Base-by-base conservation (phyloP, 352 stramenopile genomes). In the Globisporangium polare region DNA sequence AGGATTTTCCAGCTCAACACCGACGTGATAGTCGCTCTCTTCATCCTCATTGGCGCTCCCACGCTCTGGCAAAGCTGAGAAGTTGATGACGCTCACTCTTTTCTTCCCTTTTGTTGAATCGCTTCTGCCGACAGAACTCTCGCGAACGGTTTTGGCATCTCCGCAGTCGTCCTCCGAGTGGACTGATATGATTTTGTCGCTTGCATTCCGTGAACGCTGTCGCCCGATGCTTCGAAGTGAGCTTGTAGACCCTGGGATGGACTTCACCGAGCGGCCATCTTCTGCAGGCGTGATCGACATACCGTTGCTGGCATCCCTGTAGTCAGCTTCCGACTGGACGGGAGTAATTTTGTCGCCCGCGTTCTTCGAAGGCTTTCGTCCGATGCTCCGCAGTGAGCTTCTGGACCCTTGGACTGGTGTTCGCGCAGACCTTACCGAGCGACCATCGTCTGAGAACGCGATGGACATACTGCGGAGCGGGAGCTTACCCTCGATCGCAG, bases 401-500 rank as follows among this genome's bases (percentile, higher is more conserved):
- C 24, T 18, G 5, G 49, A 65, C 20, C 10, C 37, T 51, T 63
- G 57, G 31, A 33, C 26, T 17, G 22, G 15, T 8, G 57, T 0
- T 3, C 53, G 68, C 6, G 61, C 53, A 2, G 39, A 58, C 6
- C 20, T 53, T 4, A 52, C 42, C 15, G 45, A 62, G 2, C 58
- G 63, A 22, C 55, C 35, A 3, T 63, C 63, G 20, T 63, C 31
- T 10, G 37, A 17, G 2, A 73, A 43, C 6, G 60, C 63, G 22
- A 72, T 54, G 10, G 71, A 74, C 47, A 77, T 59, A 15, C 71
- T 58, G 15, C 69, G 67, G 31, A 75, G 73, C 5, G 71, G 67
- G 24, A 66, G 66, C 3, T 49, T 67, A 12, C 46, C 41, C 18
- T 70, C 64, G 0, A 63, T 65, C 7, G 50, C 29, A 2, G 35